Conservation (phyloP, 2,329 filamentous ascomycete species). For the Penicillium brasilianum region DNA sequence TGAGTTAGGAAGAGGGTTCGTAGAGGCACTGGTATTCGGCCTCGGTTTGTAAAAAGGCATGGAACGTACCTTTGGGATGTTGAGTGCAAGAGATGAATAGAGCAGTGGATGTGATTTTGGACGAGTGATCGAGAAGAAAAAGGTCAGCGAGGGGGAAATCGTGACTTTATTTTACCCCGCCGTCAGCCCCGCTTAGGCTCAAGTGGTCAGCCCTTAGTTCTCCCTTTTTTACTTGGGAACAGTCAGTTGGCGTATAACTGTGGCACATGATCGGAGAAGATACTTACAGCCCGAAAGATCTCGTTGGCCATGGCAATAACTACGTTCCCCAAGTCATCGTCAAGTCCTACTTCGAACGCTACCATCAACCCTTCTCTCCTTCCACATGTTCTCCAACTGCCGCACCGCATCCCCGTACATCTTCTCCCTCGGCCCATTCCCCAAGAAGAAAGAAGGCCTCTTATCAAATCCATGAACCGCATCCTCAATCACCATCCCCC, state of each 20-base stretch:
- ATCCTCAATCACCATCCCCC: slow-evolving; percentile 24
- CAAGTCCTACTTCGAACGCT: no score
- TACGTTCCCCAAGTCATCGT: no score
- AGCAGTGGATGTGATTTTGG: slow-evolving; percentile 15
- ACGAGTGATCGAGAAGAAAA: slow-evolving; percentile 22
- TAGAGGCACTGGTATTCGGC: neutral
- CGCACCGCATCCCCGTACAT: slow-evolving; percentile 29
- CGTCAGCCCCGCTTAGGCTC: neutral
- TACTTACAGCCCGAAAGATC: no score
- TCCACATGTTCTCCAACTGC: slow-evolving; percentile 28
- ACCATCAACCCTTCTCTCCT: neutral
- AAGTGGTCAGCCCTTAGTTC: neutral
- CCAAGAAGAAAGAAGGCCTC: slow-evolving; percentile 25
- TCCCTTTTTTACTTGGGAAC: no score
- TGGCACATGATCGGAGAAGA: neutral
- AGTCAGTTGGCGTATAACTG: no score
- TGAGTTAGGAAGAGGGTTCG: neutral
- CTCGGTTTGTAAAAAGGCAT: neutral
- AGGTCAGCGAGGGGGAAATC: slow-evolving; percentile 19
- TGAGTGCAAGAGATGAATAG: neutral
- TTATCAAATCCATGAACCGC: slow-evolving; percentile 32
- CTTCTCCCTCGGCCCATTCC: slow-evolving; percentile 16
- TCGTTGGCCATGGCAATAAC: no score
- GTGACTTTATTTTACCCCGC: slow-evolving; percentile 3
- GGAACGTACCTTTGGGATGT: neutral